Conservation (phyloP, 2,329 filamentous ascomycete genomes). For the Colletotrichum limetticola region DNA sequence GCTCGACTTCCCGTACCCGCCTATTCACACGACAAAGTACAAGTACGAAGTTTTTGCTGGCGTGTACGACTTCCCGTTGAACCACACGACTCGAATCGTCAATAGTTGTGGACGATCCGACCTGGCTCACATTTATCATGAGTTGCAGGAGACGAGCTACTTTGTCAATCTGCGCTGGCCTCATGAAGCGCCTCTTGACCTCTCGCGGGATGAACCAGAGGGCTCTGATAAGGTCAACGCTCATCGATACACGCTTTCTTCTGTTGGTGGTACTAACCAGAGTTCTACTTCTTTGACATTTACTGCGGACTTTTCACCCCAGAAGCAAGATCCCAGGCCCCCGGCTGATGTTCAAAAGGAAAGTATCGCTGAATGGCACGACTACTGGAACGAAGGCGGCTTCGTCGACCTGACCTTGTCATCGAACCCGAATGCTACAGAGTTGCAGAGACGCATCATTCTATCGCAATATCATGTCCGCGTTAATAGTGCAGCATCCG, state of each 20-base stretch:
- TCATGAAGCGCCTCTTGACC: constrained; percentile 28
- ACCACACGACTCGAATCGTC: constrained; percentile 48
- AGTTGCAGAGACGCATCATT: constrained; percentile 56
- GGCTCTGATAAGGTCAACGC: constrained; percentile 40
- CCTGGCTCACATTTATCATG: constrained; percentile 48
- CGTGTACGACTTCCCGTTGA: constrained; percentile 49
- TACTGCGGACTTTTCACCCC: constrained; percentile 47
- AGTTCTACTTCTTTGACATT: constrained; percentile 39
- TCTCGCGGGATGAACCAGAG: constrained; percentile 34
- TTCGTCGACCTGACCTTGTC: constrained; percentile 54
- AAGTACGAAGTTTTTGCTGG: constrained; percentile 58
- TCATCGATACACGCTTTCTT: constrained; percentile 46
- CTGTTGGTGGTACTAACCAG: neutral
- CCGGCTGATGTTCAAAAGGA: constrained; percentile 40
- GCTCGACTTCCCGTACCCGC: constrained; percentile 56
- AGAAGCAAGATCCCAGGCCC: constrained; percentile 38
- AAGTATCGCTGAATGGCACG: constrained; percentile 43
- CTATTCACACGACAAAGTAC: constrained; percentile 50
- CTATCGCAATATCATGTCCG: constrained; percentile 55
- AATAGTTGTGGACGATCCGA: constrained; percentile 21
- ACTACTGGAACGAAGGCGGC: constrained; percentile 52
- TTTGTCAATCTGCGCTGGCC: constrained; percentile 51
- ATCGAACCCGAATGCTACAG: constrained; percentile 48
- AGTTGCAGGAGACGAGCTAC: constrained; percentile 49
- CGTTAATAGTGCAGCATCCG: constrained; percentile 51